Percentiles rank a stretch among this genome's conserved stretches.
Evolutionary conservation across 2,329 filamentous ascomycete genomes (phyloP).

Genomic region (Emydomyces testavorans): DNA sequence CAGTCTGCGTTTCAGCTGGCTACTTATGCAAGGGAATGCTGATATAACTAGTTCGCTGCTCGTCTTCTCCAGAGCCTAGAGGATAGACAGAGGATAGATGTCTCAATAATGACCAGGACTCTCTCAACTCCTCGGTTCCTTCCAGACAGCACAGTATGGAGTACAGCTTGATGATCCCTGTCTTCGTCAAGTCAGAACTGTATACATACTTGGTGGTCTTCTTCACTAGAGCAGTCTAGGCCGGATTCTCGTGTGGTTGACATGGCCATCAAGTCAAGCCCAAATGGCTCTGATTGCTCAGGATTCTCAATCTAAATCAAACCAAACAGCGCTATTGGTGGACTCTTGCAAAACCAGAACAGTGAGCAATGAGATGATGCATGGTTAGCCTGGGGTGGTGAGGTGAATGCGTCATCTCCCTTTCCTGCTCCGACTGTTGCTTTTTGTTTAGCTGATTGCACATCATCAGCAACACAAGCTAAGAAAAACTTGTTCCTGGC

Average conservation of each 20-base stretch:
- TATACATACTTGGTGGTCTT: too few species aligned
- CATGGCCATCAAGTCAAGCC: neutral
- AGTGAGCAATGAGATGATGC: neutral
- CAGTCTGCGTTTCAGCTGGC: neutral
- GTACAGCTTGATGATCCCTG: neutral
- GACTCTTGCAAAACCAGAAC: neutral
- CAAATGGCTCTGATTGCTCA: neutral
- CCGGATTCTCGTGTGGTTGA: neutral
- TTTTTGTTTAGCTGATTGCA: too few species aligned
- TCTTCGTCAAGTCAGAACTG: too few species aligned
- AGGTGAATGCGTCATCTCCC: conserved; percentile 1
- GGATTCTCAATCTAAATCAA: neutral
- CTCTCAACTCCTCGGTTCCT: neutral
- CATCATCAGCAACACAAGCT: too few species aligned
- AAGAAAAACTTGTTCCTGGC: neutral
- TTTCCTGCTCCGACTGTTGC: too few species aligned
- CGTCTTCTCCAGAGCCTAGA: too few species aligned
- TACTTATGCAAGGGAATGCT: too few species aligned
- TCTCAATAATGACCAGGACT: too few species aligned
- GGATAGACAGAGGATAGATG: too few species aligned
- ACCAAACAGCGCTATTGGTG: neutral
- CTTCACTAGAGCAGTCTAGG: neutral
- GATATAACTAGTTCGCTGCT: too few species aligned
- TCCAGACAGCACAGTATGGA: too few species aligned
- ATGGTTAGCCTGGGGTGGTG: neutral